A percentile compares a stretch with the other conserved stretches of the same genome.
Evolutionary conservation across 2,329 filamentous ascomycete genomes (phyloP).

Genomic region (Fusarium nodosum): DNA sequence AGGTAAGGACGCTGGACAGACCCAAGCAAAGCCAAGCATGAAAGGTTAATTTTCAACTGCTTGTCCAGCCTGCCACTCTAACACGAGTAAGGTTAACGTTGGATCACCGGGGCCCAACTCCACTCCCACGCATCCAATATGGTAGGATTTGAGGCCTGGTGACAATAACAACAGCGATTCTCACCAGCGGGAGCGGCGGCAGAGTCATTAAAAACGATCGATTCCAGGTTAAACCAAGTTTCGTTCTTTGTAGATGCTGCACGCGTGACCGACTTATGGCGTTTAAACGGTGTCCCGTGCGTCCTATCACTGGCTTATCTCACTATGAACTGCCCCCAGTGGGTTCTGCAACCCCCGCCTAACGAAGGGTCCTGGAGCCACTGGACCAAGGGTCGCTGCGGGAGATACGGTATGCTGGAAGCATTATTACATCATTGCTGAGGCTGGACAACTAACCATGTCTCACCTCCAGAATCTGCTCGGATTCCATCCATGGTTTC

Average conservation of each 20-base stretch:
- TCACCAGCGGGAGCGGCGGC: constrained; percentile 29
- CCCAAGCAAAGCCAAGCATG: not conserved
- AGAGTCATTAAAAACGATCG: constrained; percentile 9
- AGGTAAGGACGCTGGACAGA: not conserved
- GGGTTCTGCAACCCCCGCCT: constrained; percentile 19
- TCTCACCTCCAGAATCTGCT: constrained; percentile 25
- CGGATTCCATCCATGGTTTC: constrained; percentile 14
- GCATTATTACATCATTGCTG: constrained; percentile 35
- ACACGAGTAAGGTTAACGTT: constrained; percentile 31
- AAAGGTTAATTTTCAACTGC: constrained; percentile 8
- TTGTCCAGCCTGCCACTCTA: not conserved
- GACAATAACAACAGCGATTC: constrained; percentile 14
- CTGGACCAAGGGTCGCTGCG: constrained; percentile 6
- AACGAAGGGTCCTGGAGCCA: constrained; percentile 23
- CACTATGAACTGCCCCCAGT: constrained; percentile 17
- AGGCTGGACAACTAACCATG: constrained; percentile 10
- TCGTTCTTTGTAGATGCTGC: constrained; percentile 27
- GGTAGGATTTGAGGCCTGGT: constrained; percentile 18
- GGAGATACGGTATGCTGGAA: constrained; percentile 9
- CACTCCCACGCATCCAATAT: constrained; percentile 13
- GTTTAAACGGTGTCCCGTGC: constrained; percentile 28
- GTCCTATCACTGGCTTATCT: constrained; percentile 26
- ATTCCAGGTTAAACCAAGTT: constrained; percentile 28
- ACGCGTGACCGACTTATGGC: constrained; percentile 30
- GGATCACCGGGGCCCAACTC: constrained; percentile 28